Conservation (phyloP, 1,284 basidiomycete species). For the Pyrrhoderma noxium region DNA sequence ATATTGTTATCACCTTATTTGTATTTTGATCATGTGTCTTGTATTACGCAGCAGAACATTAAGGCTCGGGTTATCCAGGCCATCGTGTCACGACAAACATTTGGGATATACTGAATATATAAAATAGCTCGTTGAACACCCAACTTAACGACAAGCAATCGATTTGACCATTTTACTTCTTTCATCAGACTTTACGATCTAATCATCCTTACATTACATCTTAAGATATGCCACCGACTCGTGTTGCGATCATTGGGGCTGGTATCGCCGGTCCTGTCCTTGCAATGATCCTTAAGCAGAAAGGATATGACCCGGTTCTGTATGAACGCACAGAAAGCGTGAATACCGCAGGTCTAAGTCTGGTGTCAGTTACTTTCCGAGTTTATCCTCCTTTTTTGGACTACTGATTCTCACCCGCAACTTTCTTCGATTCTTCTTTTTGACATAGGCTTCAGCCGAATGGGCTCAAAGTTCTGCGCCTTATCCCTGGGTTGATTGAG, state of each 20-base stretch:
- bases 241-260: conserved; percentile 36
- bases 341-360: conserved; percentile 30
- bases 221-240: conserved; percentile 19
- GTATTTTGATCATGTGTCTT: no score
- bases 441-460: conserved; percentile 34
- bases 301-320: conserved; percentile 36
- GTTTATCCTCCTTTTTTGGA: no score
- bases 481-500: conserved; percentile 33
- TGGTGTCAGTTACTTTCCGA: conserved; percentile 28
- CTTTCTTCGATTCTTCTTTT: neutral
- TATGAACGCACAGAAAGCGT: conserved; percentile 33
- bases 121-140: no score
- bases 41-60: no score
- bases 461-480: conserved; percentile 33
- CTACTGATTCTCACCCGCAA: neutral
- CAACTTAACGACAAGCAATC: no score
- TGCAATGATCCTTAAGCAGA: conserved; percentile 36
- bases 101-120: no score
- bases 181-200: no score
- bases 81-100: no score
- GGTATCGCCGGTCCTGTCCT: conserved; percentile 42
- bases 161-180: no score
- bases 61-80: no score
- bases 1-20: no score
- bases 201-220: no score